Evolutionary conservation across 2,329 filamentous ascomycete species (phyloP).

Genomic region (Teratosphaeria zuluensis): DNA sequence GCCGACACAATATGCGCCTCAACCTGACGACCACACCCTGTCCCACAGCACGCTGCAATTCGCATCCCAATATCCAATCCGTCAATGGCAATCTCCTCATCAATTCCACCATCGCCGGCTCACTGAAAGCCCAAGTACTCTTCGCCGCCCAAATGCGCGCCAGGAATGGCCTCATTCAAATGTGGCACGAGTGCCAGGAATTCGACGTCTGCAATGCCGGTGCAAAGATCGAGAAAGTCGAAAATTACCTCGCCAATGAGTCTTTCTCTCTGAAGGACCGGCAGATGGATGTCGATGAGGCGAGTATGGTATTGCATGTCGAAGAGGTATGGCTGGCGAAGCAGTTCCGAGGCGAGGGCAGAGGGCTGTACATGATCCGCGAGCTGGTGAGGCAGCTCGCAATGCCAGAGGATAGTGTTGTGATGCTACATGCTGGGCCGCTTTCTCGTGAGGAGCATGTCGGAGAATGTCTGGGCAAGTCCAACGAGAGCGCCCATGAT

Average conservation of each 20-base stretch:
- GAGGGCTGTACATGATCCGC: slow-evolving; percentile 4
- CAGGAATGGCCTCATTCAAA: not conserved
- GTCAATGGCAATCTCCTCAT: not conserved
- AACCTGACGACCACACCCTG: not conserved
- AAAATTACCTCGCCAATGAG: slow-evolving; percentile 14
- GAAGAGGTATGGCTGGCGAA: slow-evolving; percentile 6
- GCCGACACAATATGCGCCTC: not conserved
- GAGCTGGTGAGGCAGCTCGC: slow-evolving; percentile 1
- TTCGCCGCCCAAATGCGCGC: not conserved
- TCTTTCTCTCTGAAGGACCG: slow-evolving; percentile 2
- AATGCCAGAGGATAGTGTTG: slow-evolving; percentile 3
- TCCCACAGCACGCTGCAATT: not conserved
- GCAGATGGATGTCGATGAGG: slow-evolving; percentile 2
- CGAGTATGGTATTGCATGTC: slow-evolving; percentile 6
- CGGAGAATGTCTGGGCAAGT: not conserved
- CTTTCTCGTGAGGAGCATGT: slow-evolving; percentile 1
- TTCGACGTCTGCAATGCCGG: slow-evolving; percentile 7
- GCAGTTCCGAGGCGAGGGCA: slow-evolving; percentile 2
- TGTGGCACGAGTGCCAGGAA: slow-evolving; percentile 10
- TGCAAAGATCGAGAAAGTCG: slow-evolving; percentile 11
- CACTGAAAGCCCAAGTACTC: not conserved
- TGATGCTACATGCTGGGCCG: slow-evolving; percentile 10
- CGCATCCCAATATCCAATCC: not conserved
- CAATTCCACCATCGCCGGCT: not conserved
- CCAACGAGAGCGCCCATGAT: slow-evolving; percentile 5